These are phyloP conservation scores for Fusarium verrucosum DNA, from an alignment of 2,329 filamentous ascomycete species.

Conservation along the genomic window DNA sequence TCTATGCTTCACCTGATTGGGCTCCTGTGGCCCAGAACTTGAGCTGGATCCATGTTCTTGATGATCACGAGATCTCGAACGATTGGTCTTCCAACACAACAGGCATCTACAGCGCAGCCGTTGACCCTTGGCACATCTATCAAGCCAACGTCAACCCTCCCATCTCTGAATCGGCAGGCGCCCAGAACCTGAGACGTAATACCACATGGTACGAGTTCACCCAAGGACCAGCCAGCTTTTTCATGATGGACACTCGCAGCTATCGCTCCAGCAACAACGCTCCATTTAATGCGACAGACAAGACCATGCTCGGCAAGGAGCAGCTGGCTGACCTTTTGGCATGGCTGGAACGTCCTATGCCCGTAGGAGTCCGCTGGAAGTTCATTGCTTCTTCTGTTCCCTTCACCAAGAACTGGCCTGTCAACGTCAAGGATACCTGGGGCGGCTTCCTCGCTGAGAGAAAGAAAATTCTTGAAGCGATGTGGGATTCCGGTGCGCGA, in stretches of 20 bases:
- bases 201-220: slow-evolving; percentile 90
- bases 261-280: slow-evolving; percentile 77
- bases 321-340: slow-evolving; percentile 83
- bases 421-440: slow-evolving; percentile 92
- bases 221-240: slow-evolving; percentile 92
- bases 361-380: slow-evolving; percentile 88
- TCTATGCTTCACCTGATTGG: slow-evolving; percentile 98
- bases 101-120: slow-evolving; percentile 79
- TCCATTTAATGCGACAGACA: slow-evolving; percentile 68
- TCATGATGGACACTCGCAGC: slow-evolving; percentile 90
- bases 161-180: slow-evolving; percentile 60
- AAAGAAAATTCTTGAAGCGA: slow-evolving; percentile 80
- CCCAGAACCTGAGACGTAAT: slow-evolving; percentile 53
- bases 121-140: slow-evolving; percentile 87
- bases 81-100: slow-evolving; percentile 89
- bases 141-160: slow-evolving; percentile 88
- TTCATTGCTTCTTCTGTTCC: slow-evolving; percentile 89
- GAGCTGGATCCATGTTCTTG: slow-evolving; percentile 97
- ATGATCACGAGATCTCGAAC: slow-evolving; percentile 96
- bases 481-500: slow-evolving; percentile 85
- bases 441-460: slow-evolving; percentile 89
- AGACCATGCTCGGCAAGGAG: slow-evolving; percentile 85
- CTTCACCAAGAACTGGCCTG: slow-evolving; percentile 97
- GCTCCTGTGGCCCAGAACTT: slow-evolving; percentile 75
- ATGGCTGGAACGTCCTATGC: slow-evolving; percentile 78